Conservation (phyloP, 2,329 filamentous ascomycete genomes). For the Talaromyces sp. region DNA sequence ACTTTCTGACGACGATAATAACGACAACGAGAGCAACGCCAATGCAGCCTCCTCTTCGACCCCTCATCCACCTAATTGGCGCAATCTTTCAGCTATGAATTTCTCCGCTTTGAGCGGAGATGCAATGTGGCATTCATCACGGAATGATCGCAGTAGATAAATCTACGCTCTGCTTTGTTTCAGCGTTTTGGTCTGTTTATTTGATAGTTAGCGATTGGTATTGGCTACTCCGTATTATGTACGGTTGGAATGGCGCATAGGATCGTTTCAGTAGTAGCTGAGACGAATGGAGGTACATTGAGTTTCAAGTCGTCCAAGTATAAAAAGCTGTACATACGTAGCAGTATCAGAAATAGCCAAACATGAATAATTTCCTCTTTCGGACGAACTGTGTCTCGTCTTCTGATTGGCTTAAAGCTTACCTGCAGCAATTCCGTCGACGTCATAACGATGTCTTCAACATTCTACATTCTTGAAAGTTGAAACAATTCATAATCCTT, state of each 20-base stretch:
- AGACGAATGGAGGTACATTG: background rate
- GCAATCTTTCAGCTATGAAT: constrained; percentile 43
- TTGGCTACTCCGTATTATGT: constrained; percentile 17
- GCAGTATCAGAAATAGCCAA: background rate
- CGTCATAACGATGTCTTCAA: constrained; percentile 1
- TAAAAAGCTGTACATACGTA: background rate
- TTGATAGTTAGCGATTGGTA: constrained; percentile 15
- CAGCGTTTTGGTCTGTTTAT: constrained; percentile 3
- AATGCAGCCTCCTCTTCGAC: constrained; percentile 26
- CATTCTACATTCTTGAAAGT: background rate
- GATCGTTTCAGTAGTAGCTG: background rate
- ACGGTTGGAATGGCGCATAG: background rate
- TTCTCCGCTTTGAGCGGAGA: constrained; percentile 47
- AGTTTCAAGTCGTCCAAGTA: background rate
- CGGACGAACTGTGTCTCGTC: background rate
- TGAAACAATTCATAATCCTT: background rate
- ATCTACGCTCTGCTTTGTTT: constrained; percentile 13
- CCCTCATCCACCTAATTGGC: constrained; percentile 38
- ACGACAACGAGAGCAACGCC: background rate
- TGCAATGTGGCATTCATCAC: constrained; percentile 43
- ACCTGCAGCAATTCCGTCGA: background rate
- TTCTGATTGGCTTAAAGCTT: background rate
- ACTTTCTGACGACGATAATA: constrained; percentile 22
- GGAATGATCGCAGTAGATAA: constrained; percentile 38
- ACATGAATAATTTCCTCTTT: background rate